Base-by-base conservation (phyloP, 257 asterid species). In the Nicotiana otophora region DNA sequence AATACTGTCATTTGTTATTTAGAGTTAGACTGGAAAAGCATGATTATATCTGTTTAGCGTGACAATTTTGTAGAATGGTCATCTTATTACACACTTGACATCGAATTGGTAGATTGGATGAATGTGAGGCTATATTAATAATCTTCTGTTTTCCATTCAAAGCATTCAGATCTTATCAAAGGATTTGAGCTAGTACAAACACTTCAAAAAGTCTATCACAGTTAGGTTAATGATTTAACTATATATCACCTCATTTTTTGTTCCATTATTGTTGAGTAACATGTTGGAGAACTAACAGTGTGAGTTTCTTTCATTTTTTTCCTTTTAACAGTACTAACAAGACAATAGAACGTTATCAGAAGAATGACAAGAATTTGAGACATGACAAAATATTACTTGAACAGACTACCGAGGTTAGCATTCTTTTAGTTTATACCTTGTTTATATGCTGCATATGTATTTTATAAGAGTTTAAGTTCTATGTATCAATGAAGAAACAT, bases 261-360 rank as follows among this genome's bases (percentile, higher is more conserved):
- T 57, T 19, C 63, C 63, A 61, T 61, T 12, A 53, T 53, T 20
- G 2, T 9, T 60, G 2, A n/a, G 15, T 75, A 75, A 23, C 23
- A 48, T 74, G 42, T 51, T 74, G 15, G 42, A 51, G 26, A 74
- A 74, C 63, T 51, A 48, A 48, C 48, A 23, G 14, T 46, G 15
- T 26, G 26, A 51, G 15, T 75, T 48, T 48, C 26, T 51, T 23
- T 23, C 26, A 5, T 6, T 72, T 58, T 83, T 67, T 20, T 48
- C 1, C 1, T 26, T 51, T 51, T 26, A 4, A 51, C 85, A 89
- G 93, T 78, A 70, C 68, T 63, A 48, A n/a, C 33, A 78, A 78
- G 55, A 88, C 82, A 80, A 84, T 87, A 57, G 86, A 88, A 72
- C 88, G 89, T 64, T 90, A 90, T 63, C 81, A 63, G 75, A 86